Conservation (phyloP, 1,139 yeast species). For the Debaryomyces fabryi region DNA sequence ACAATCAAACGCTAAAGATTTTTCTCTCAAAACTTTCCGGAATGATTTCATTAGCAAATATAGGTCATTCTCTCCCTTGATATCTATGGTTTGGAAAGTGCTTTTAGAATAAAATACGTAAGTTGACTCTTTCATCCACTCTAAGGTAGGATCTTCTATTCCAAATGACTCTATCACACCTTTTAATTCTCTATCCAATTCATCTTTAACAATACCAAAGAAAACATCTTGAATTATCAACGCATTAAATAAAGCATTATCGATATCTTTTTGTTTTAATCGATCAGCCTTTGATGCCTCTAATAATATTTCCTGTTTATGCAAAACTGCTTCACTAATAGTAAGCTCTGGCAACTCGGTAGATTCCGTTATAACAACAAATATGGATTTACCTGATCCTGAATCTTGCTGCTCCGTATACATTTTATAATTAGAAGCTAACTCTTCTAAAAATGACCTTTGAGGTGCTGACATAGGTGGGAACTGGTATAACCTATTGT, state of each 20-base stretch:
- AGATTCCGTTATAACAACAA: constrained; percentile 49
- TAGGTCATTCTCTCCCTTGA: constrained; percentile 37
- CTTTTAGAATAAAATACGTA: constrained; percentile 45
- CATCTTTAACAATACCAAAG: constrained; percentile 54
- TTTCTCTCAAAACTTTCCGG: constrained; percentile 33
- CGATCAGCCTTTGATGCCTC: constrained; percentile 25
- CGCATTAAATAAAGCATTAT: constrained; percentile 48
- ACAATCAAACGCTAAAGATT: constrained; percentile 53
- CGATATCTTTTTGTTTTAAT: constrained; percentile 22
- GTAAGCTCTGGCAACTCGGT: constrained; percentile 33
- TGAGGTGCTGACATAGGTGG: constrained; percentile 74
- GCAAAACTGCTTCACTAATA: constrained; percentile 29
- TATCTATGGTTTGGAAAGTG: constrained; percentile 23
- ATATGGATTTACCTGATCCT: constrained; percentile 78
- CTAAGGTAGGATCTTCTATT: constrained; percentile 28
- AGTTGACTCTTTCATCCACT: constrained; percentile 45
- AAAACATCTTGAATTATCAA: constrained; percentile 56
- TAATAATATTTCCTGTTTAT: constrained; percentile 34
- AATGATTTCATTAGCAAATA: constrained; percentile 34
- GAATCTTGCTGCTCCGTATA: constrained; percentile 74
- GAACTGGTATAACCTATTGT: constrained; percentile 51
- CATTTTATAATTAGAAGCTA: constrained; percentile 61
- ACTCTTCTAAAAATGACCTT: constrained; percentile 68
- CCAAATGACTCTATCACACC: constrained; percentile 21
- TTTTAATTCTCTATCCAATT: constrained; percentile 38